Percentiles rank a stretch among this genome's conserved stretches.
Evolutionary conservation across 345 rosid species (phyloP).

Genomic region (Eucalyptus curtisii): DNA sequence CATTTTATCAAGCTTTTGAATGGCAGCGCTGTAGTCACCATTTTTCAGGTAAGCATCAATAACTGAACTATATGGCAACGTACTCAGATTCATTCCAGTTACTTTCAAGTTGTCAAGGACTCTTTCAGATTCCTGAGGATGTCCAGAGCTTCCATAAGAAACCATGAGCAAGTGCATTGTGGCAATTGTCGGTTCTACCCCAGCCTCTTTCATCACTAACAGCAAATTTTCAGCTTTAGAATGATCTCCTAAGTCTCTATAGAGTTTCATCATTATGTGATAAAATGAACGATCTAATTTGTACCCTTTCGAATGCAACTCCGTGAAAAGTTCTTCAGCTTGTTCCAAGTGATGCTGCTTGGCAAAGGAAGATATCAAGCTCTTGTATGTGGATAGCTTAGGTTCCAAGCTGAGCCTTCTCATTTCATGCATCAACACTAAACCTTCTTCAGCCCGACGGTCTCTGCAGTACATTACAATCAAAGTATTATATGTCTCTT

Average conservation of each 20-base stretch:
- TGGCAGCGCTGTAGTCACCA: constrained; percentile 57
- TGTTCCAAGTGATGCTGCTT: constrained; percentile 55
- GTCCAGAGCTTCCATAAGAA: constrained; percentile 79
- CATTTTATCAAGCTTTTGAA: constrained; percentile 70
- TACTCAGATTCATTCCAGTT: constrained; percentile 45
- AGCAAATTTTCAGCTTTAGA: constrained; percentile 64
- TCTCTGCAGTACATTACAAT: constrained; percentile 89
- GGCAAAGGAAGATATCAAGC: constrained; percentile 86
- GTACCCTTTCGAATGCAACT: constrained; percentile 43
- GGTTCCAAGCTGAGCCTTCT: constrained; percentile 57
- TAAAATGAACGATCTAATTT: constrained; percentile 87
- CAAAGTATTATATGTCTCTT: constrained; percentile 69
- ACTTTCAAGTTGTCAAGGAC: constrained; percentile 64
- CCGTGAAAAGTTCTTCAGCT: constrained; percentile 78
- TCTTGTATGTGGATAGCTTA: constrained; percentile 77
- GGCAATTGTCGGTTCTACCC: constrained; percentile 68
- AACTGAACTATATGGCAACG: constrained; percentile 76
- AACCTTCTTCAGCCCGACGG: constrained; percentile 78
- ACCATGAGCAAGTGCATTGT: constrained; percentile 98
- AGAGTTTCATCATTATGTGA: constrained; percentile 90
- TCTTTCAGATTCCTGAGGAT: constrained; percentile 82
- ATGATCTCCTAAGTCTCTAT: constrained; percentile 57
- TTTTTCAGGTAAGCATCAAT: constrained; percentile 80
- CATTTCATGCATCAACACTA: constrained; percentile 72
- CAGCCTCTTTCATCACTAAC: constrained; percentile 65